Conservation (phyloP, 1,284 basidiomycete genomes). For the Ganoderma lingzhi region DNA sequence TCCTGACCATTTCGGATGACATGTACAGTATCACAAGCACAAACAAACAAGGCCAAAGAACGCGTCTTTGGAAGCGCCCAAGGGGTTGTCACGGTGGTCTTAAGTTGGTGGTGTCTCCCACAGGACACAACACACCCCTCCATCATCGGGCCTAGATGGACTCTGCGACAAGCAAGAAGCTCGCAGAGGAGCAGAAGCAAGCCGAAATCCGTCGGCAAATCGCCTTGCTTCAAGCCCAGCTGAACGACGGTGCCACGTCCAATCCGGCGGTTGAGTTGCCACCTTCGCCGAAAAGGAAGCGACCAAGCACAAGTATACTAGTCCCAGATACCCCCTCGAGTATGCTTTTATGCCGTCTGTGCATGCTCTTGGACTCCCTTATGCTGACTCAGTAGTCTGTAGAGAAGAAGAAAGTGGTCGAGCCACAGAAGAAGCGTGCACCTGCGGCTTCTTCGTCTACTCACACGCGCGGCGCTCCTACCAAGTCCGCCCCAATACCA, state of each 20-base stretch:
- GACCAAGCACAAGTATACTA: slow-evolving; percentile 50
- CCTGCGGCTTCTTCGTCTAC: not conserved
- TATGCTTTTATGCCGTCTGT: slow-evolving; percentile 43
- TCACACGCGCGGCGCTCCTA: not conserved
- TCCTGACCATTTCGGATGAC: not conserved
- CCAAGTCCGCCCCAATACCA: not conserved
- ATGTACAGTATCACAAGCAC: not conserved
- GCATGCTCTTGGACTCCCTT: too few relatives aligned
- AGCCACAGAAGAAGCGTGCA: slow-evolving; percentile 1
- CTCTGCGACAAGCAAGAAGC: slow-evolving; percentile 24
- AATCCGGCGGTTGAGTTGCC: slow-evolving; percentile 21
- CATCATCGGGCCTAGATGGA: slow-evolving; percentile 15
- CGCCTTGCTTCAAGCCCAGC: slow-evolving; percentile 50
- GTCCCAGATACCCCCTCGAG: slow-evolving; percentile 77
- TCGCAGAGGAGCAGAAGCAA: slow-evolving; percentile 38
- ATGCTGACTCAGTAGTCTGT: slow-evolving; percentile 3
- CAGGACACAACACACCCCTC: not conserved
- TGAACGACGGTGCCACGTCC: slow-evolving; percentile 41
- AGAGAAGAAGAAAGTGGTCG: slow-evolving; percentile 52
- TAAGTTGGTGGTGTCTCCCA: not conserved
- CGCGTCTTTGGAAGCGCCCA: slow-evolving; percentile 6
- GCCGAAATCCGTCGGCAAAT: slow-evolving; percentile 53
- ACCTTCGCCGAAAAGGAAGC: slow-evolving; percentile 60
- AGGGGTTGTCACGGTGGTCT: not conserved
- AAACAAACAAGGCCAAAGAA: slow-evolving; percentile 10